Evolutionary conservation across 2,329 filamentous ascomycete species (phyloP), one percentile per base, ranked within the genome.

Genomic region (Trichoderma atrobrunneum): DNA sequence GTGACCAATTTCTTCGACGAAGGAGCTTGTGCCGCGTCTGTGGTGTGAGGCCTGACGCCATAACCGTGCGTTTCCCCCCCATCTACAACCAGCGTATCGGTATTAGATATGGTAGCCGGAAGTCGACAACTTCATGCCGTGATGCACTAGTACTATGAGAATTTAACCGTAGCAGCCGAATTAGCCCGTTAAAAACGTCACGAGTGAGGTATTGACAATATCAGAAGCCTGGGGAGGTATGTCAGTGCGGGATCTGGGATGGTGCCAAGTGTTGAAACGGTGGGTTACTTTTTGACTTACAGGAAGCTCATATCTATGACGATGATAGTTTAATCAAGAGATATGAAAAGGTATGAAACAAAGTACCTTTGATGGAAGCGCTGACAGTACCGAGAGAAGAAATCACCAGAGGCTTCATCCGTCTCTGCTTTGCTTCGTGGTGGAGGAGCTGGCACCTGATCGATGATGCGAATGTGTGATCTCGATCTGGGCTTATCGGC

Each of bases 31-130:
- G 43, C n/a, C 32, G 26, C 32, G 18, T 32, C 11, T 5, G 6
- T 14, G 54, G n/a, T 43, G 36, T 48, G 34, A 43, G 36, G 16
- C 36, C 56, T 69, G 66, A 69, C 66, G 56, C 66, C 66, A 69
- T 61, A 48, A 34, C 66, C 36, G 30, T 60, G 24, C 66, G 39
- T 26, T 61, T 54, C 26, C 32, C 32, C 32, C 54, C 24, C 32
- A 24, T 26, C 36, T 39, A 18, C 18, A 61, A 61, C 66, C 66
- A 34, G 54, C 26, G 28, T 61, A 43, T 48, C 39, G 66, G 66
- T 61, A 69, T 26, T 3, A 26, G 56, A 69, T 56, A 14, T 60
- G 18, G 26, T 56, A 12, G 8, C 16, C 30, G 66, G 30, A 18
- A 32, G 36, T 26, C 21, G 30, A 30, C 56, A 16, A 28, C n/a